Base-by-base conservation (phyloP, 768 basidiomycete species). In the Clavaria fumosa region DNA sequence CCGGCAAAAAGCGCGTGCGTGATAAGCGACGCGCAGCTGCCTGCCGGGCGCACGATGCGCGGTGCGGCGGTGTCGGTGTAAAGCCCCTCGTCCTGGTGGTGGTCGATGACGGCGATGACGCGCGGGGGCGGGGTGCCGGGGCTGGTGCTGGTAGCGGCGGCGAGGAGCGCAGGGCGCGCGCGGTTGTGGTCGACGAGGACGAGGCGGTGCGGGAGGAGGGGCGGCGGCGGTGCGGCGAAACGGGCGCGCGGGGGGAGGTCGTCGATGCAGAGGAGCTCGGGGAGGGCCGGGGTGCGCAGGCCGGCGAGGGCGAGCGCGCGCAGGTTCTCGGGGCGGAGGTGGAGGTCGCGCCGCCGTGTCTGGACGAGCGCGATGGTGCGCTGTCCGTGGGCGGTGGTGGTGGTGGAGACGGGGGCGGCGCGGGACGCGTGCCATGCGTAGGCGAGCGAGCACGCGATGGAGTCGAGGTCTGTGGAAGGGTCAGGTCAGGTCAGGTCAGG, bases 381-480 rank as follows among this genome's bases (percentile, higher is more conserved):
- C 22, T 59, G 60, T n/a, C 67, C 64, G 40, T 65, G 47, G n/a
- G 69, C 54, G 31, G 70, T 60, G 7, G 76, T 70, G 21, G 72
- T 61, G 31, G 86, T 64, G 71, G 79, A 86, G 0, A 90, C 74
- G 59, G 72, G 90, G 2, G 75, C 82, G 37, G 96, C 71, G 3
- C 90, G 72, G 41, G 81, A 83, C 0, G 86, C 90, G 14, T n/a
- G n/a, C 72, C 79, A 86, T 0, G 90, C 74, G 59, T 73, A 90
- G 2, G 75, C 82, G 37, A 97, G 71, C 2, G 90, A 73, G 41
- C 82, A 83, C 0, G 86, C 90, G 14, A 93, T 53, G 4, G 77
- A 78, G 58, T 99, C 95, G 23, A 97, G 72, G 56, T 99, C 93
- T 96, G n/a, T n/a, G n/a, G n/a, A n/a, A n/a, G 34, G 12, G n/a